Evolutionary conservation across 345 rosid genomes (phyloP).

Genomic region (Populus ilicifolia): DNA sequence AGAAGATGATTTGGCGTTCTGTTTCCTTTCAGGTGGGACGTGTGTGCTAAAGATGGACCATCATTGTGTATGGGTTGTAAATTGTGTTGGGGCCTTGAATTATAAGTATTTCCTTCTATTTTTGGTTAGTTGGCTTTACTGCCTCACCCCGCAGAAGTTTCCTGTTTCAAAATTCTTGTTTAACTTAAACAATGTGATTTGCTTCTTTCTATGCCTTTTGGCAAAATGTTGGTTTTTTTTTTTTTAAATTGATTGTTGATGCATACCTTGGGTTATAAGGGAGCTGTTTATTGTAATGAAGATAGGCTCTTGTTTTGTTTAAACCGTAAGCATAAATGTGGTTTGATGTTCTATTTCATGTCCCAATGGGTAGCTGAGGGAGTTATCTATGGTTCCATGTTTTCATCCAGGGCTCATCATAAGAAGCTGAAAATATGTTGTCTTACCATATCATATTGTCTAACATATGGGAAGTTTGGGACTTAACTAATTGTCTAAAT

Average conservation of each 20-base stretch:
- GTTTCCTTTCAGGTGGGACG: slow-evolving; percentile 63
- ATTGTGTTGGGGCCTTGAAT: slow-evolving; percentile 91
- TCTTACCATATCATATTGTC: not conserved
- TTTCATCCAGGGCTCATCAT: not conserved
- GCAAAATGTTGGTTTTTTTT: no score
- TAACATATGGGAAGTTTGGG: not conserved
- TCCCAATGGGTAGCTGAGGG: not conserved
- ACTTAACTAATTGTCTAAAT: not conserved
- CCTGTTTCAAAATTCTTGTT: not conserved
- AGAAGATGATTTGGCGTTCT: slow-evolving; percentile 20
- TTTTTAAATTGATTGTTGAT: not conserved
- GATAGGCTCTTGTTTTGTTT: not conserved
- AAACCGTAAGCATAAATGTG: not conserved
- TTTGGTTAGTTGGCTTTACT: slow-evolving; percentile 56
- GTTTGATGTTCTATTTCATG: not conserved
- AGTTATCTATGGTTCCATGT: not conserved
- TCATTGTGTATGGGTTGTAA: slow-evolving; percentile 99
- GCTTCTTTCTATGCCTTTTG: not conserved
- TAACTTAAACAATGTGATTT: not conserved
- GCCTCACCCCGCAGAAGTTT: not conserved
- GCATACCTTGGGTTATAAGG: not conserved
- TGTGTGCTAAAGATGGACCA: slow-evolving; percentile 97
- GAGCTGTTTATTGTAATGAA: not conserved
- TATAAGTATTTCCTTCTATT: slow-evolving; percentile 94
- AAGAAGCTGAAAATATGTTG: not conserved